A percentile compares a stretch with the other conserved stretches of the same genome.
Conservation (phyloP, 768 basidiomycete species). For the Sutorius australiensis region DNA sequence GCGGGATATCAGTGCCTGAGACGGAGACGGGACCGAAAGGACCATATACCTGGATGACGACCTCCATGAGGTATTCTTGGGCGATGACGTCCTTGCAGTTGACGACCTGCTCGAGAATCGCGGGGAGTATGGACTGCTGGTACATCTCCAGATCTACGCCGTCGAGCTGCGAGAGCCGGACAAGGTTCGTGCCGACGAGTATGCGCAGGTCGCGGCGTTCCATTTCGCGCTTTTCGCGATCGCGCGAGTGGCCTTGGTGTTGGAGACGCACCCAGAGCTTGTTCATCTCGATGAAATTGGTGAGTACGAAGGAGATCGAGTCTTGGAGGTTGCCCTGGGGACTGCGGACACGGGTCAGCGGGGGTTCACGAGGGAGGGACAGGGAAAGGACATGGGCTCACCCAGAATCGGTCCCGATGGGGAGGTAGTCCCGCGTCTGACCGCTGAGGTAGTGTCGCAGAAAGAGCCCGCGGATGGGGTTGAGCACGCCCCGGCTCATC, state of each 20-base stretch:
- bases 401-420: slow-evolving; percentile 82
- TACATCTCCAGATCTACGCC: slow-evolving; percentile 96
- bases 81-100: slow-evolving; percentile 99
- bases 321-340: slow-evolving; percentile 89
- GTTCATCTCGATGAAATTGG: slow-evolving; percentile 99
- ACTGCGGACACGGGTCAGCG: slow-evolving; percentile 37
- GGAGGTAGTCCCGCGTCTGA: slow-evolving; percentile 94
- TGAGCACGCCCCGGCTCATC: slow-evolving; percentile 95
- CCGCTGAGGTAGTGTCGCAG: slow-evolving; percentile 95
- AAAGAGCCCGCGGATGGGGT: slow-evolving; percentile 96
- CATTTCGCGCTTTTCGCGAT: slow-evolving; percentile 95
- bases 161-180: slow-evolving; percentile 90
- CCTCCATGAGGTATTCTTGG: slow-evolving; percentile 99
- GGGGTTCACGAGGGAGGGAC: neutral
- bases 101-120: slow-evolving; percentile 94
- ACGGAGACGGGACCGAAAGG: neutral
- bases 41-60: slow-evolving; percentile 84
- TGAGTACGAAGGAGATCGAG: slow-evolving; percentile 92
- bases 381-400: slow-evolving; percentile 33
- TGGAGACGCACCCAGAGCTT: slow-evolving; percentile 99
- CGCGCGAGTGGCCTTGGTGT: slow-evolving; percentile 95
- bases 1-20: neutral
- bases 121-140: slow-evolving; percentile 78
- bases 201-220: slow-evolving; percentile 94
- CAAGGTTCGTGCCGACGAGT: slow-evolving; percentile 95